These are phyloP conservation scores for Hypoxylon sp. DNA, from an alignment of 2,329 filamentous ascomycete species.

Conservation along the genomic window DNA sequence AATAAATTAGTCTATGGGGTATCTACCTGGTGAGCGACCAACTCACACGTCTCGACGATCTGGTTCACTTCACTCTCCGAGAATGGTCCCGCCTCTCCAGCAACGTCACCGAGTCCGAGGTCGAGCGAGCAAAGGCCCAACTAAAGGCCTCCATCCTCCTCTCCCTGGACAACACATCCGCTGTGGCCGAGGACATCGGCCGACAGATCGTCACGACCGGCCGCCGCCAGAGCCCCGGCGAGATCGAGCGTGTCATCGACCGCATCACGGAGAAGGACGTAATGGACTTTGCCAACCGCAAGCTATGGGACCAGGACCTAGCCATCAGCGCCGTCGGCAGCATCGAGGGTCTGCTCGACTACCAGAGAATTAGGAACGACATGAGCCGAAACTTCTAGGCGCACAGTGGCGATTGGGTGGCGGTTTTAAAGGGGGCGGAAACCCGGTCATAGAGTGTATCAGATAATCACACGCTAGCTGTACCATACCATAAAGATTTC, in stretches of 20 bases:
- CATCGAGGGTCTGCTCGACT: conserved; percentile 89
- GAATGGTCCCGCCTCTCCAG: conserved; percentile 97
- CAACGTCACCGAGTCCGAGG: conserved; percentile 89
- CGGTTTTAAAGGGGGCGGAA: conserved; percentile 53
- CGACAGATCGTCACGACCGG: conserved; percentile 98
- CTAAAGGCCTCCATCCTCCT: conserved; percentile 98
- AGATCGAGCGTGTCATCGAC: conserved; percentile 94
- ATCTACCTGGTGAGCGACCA: conserved; percentile 98
- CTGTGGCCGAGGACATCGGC: conserved; percentile 97
- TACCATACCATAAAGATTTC: conserved; percentile 65
- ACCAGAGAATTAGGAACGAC: conserved; percentile 83
- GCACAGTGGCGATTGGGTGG: conserved; percentile 42
- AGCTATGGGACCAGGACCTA: conserved; percentile 97
- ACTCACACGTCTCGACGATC: conserved; percentile 88
- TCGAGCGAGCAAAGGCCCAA: conserved; percentile 98
- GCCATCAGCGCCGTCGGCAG: conserved; percentile 93
- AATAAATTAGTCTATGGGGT: conserved; percentile 86
- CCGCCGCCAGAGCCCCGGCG: conserved; percentile 88
- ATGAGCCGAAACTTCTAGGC: conserved; percentile 84
- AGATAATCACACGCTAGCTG: conserved; percentile 68
- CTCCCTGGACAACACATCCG: conserved; percentile 96
- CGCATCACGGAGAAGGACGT: conserved; percentile 95
- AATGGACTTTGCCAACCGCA: conserved; percentile 94
- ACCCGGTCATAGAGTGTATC: conserved; percentile 70
- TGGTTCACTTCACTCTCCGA: conserved; percentile 97